Conservation (phyloP, 371 early-diverging fungal genomes). For the Chytridiales sp. region DNA sequence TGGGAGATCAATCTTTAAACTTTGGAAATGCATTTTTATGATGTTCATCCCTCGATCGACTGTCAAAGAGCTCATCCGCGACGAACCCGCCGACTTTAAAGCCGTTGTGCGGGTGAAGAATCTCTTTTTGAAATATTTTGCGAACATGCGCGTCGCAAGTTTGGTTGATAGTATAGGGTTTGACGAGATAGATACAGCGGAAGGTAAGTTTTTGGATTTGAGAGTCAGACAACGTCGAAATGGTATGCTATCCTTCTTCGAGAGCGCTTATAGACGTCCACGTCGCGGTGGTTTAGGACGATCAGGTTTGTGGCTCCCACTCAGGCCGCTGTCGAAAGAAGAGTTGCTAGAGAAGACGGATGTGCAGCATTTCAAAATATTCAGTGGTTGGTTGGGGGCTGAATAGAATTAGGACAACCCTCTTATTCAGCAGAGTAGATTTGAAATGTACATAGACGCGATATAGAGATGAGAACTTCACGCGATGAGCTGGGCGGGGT, state of each 20-base stretch:
- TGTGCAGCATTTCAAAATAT: slow-evolving; percentile 8
- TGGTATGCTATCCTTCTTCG: too few species aligned
- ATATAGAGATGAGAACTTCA: too few species aligned
- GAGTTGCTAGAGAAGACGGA: slow-evolving; percentile 7
- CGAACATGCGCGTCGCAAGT: background rate
- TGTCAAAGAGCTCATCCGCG: background rate
- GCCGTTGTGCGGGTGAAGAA: slow-evolving; percentile 27
- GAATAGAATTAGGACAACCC: slow-evolving; percentile 40
- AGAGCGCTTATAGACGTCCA: too few species aligned
- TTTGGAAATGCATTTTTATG: too few species aligned
- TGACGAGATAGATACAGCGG: background rate
- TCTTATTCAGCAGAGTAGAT: too few species aligned
- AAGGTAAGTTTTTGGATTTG: too few species aligned
- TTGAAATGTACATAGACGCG: too few species aligned
- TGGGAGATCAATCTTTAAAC: too few species aligned
- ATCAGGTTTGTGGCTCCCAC: too few species aligned
- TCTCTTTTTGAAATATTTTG: slow-evolving; percentile 17
- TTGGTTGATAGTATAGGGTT: background rate
- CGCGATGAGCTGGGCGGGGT: too few species aligned
- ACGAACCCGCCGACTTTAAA: background rate
- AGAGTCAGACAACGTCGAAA: too few species aligned
- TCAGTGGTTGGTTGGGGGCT: slow-evolving; percentile 24
- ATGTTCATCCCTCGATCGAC: background rate
- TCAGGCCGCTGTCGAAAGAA: slow-evolving; percentile 14
- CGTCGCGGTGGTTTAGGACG: too few species aligned